phyloP scores from a whole-genome alignment of 2,329 filamentous ascomycete genomes.

The Coniochaeta sp. region DNA sequence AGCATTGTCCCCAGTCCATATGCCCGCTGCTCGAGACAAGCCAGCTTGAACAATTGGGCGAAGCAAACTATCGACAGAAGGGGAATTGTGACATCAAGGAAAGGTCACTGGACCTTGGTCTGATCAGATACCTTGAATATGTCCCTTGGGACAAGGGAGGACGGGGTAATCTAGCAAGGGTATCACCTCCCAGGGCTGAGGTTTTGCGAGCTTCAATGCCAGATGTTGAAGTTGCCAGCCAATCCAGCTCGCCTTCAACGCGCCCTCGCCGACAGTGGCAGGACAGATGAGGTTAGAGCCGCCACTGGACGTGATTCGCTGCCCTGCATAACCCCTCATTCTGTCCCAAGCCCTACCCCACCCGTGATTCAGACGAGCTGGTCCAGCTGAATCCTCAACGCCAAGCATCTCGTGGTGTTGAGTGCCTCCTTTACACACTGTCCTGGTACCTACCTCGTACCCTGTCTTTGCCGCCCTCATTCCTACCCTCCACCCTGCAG shows the following conservation, averaged over 20 bases:
- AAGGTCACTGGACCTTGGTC: too few species aligned
- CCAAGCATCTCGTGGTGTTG: slow-evolving; percentile 3
- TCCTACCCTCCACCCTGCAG: neutral
- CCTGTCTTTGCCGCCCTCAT: neutral
- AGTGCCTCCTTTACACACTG: neutral
- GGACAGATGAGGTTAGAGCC: neutral
- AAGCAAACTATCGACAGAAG: too few species aligned
- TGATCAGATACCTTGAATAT: too few species aligned
- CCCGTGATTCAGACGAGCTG: neutral
- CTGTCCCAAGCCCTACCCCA: neutral
- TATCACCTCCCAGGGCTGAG: too few species aligned
- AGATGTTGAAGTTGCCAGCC: too few species aligned
- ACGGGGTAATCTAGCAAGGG: too few species aligned
- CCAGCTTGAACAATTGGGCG: too few species aligned
- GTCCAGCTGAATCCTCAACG: neutral
- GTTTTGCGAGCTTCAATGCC: too few species aligned
- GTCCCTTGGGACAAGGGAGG: too few species aligned
- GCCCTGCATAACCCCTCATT: neutral
- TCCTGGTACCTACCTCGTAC: neutral
- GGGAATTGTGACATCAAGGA: too few species aligned
- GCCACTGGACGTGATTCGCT: neutral
- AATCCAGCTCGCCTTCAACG: neutral
- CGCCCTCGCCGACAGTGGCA: neutral
- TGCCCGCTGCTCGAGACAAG: too few species aligned
- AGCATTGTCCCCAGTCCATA: too few species aligned